These are phyloP conservation scores for Drosera capensis DNA, from an alignment of 148 eudicot genomes.

Conservation along the genomic window DNA sequence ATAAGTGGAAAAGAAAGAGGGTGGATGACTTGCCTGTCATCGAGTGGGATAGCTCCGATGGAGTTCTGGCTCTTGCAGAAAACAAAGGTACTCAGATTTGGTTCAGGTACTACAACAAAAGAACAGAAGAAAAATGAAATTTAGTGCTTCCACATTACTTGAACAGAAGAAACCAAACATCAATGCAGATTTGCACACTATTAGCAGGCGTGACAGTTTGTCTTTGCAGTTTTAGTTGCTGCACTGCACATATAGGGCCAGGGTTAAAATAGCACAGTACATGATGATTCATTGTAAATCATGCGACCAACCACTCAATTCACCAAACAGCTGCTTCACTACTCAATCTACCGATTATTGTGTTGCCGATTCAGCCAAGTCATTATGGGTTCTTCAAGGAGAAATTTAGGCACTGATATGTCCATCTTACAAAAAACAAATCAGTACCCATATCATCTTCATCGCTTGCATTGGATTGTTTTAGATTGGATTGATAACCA, in stretches of 20 bases:
- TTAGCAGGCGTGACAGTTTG: too few relatives aligned
- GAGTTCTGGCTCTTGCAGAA: conserved; percentile 66
- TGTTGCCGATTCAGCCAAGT: too few relatives aligned
- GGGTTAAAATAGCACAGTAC: too few relatives aligned
- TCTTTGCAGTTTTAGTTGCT: too few relatives aligned
- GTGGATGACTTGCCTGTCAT: conserved; percentile 41
- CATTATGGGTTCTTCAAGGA: background rate
- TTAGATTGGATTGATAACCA: conserved; percentile 70
- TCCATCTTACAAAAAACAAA: too few relatives aligned
- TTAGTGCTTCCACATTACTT: background rate
- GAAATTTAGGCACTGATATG: background rate
- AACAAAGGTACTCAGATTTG: conserved; percentile 55
- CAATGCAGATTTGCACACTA: too few relatives aligned
- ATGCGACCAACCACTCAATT: too few relatives aligned
- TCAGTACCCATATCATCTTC: conserved; percentile 89
- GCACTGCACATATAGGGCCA: too few relatives aligned
- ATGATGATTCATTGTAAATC: too few relatives aligned
- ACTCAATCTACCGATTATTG: too few relatives aligned
- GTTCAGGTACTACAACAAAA: conserved; percentile 46
- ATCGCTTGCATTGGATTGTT: conserved; percentile 85
- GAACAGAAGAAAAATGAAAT: background rate
- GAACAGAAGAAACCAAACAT: too few relatives aligned
- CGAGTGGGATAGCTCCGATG: conserved; percentile 73
- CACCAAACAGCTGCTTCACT: too few relatives aligned
- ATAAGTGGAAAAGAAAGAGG: background rate